Evolutionary conservation across 208 protist genomes (phyloP).

Genomic region (Leishmania braziliensis): DNA sequence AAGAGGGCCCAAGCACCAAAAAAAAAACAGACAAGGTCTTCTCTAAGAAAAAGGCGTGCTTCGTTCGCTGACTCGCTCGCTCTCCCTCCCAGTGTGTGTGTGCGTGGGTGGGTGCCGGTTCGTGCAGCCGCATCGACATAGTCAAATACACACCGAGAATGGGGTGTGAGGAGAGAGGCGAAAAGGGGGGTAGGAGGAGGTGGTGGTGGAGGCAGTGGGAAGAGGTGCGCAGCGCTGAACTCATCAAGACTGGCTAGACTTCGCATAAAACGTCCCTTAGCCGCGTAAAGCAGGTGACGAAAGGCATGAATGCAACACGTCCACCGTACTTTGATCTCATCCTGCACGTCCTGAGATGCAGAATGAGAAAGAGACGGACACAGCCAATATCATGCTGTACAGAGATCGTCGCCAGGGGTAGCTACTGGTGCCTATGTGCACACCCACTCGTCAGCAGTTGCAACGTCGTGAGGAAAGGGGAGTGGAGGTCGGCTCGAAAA

Average conservation of each 20-base stretch:
- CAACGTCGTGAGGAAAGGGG: neutral
- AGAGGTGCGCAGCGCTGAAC: neutral
- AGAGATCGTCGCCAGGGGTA: neutral
- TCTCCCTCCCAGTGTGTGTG: neutral
- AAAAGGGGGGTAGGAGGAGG: neutral
- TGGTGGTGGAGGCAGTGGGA: neutral
- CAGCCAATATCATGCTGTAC: too few relatives aligned
- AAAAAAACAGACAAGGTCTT: neutral
- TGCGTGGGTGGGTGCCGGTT: neutral
- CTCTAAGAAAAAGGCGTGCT: neutral
- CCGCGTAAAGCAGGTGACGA: neutral
- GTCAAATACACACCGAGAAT: neutral
- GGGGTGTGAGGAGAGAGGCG: neutral
- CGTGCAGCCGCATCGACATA: neutral
- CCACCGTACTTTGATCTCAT: neutral
- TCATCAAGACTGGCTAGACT: neutral
- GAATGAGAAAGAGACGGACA: neutral
- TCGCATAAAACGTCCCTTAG: neutral
- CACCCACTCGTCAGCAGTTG: neutral
- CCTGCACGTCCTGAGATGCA: neutral
- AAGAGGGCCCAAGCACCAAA: neutral
- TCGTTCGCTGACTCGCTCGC: neutral
- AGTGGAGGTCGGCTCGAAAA: neutral
- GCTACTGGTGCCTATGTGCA: neutral
- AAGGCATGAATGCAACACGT: neutral